Percentiles rank a stretch among this genome's conserved stretches.
Conservation (phyloP, 2,329 filamentous ascomycete genomes). For the Colletotrichum falcatum region DNA sequence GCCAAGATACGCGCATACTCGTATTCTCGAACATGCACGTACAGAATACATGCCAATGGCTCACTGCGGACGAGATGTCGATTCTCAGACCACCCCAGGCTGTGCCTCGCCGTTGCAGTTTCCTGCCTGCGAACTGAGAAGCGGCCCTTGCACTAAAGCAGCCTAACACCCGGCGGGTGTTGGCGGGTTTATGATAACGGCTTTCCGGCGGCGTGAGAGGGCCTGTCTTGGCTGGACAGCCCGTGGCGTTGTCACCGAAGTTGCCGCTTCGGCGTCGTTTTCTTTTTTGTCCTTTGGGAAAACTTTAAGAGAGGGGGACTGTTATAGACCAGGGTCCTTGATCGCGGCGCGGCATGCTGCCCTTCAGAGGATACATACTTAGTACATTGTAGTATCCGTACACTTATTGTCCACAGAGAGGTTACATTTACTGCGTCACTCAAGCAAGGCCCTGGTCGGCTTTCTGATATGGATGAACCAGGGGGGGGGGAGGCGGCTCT, state of each 20-base stretch:
- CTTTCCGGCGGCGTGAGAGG: background rate
- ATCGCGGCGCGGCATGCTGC: slow-evolving; percentile 31
- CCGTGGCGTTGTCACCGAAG: slow-evolving; percentile 26
- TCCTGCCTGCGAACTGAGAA: slow-evolving; percentile 7
- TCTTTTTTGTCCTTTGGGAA: slow-evolving; percentile 7
- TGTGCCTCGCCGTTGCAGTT: slow-evolving; percentile 21
- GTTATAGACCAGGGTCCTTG: slow-evolving; percentile 33
- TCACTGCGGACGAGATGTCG: slow-evolving; percentile 8
- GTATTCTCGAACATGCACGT: slow-evolving; percentile 17
- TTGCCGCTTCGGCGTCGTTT: slow-evolving; percentile 5
- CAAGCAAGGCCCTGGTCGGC: slow-evolving; percentile 13
- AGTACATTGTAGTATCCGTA: too few relatives aligned
- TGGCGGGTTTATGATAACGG: slow-evolving; percentile 21
- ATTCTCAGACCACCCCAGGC: slow-evolving; percentile 17
- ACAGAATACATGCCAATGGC: background rate
- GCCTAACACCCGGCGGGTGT: background rate
- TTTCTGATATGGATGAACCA: slow-evolving; percentile 23
- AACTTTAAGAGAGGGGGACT: background rate
- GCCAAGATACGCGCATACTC: slow-evolving; percentile 20
- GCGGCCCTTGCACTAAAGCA: background rate
- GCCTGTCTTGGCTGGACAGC: slow-evolving; percentile 14
- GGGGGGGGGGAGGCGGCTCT: background rate
- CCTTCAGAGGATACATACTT: slow-evolving; percentile 6
- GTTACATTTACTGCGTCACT: slow-evolving; percentile 35
- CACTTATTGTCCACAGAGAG: background rate